Percentiles rank a stretch among this genome's conserved stretches.
Conservation (phyloP, 352 stramenopile species). For the Plasmopara viticola region DNA sequence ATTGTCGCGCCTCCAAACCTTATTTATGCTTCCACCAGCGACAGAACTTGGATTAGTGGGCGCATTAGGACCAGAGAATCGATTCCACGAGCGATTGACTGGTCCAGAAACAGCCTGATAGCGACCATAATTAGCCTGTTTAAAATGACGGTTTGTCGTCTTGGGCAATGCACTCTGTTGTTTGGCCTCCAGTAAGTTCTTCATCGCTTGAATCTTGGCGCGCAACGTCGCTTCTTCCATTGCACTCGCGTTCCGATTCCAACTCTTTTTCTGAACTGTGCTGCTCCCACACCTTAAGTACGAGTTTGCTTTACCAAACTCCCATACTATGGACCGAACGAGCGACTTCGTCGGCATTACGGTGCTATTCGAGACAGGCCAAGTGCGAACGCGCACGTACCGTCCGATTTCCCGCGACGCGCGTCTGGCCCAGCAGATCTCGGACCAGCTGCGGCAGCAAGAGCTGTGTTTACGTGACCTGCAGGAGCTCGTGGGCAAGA, state of each 20-base stretch:
- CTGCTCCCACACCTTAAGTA: slow-evolving; percentile 5
- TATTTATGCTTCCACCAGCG: slow-evolving; percentile 33
- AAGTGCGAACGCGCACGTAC: slow-evolving; percentile 37
- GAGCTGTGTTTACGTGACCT: slow-evolving; percentile 75
- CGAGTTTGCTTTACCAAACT: slow-evolving; percentile 1
- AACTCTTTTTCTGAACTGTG: slow-evolving; percentile 1
- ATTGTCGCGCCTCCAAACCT: slow-evolving; percentile 44
- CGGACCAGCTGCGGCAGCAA: slow-evolving; percentile 73
- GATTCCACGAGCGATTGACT: slow-evolving; percentile 45
- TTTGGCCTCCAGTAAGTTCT: slow-evolving; percentile 65
- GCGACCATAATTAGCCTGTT: background rate
- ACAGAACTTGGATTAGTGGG: slow-evolving; percentile 5
- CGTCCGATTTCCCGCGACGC: slow-evolving; percentile 66
- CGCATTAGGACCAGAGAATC: slow-evolving; percentile 5
- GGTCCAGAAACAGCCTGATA: slow-evolving; percentile 9
- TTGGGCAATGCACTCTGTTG: slow-evolving; percentile 5
- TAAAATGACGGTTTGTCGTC: slow-evolving; percentile 2
- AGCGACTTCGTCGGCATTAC: slow-evolving; percentile 82
- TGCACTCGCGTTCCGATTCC: slow-evolving; percentile 1
- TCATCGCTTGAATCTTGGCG: slow-evolving; percentile 79
- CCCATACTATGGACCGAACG: slow-evolving; percentile 44
- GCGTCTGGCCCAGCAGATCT: slow-evolving; percentile 68
- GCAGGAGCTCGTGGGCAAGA: slow-evolving; percentile 62
- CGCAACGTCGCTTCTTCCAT: slow-evolving; percentile 72
- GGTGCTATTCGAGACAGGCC: slow-evolving; percentile 75